Conservation (phyloP, 2,329 filamentous ascomycete species). For the Phialophora expanda region DNA sequence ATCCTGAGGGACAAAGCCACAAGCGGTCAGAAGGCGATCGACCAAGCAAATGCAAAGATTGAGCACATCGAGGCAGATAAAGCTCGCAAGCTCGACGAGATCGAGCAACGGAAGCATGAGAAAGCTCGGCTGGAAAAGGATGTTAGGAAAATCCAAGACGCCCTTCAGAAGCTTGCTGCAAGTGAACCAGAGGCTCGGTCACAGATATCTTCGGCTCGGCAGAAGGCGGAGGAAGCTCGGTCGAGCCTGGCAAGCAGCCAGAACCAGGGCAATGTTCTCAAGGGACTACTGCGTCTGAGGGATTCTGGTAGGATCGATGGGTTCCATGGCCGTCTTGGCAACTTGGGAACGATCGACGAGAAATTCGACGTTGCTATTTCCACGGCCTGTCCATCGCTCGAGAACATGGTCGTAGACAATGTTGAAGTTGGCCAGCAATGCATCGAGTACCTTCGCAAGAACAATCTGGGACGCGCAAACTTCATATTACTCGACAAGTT, state of each 20-base stretch:
- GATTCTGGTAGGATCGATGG: slow-evolving; percentile 97
- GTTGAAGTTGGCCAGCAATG: slow-evolving; percentile 97
- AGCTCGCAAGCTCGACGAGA: slow-evolving; percentile 71
- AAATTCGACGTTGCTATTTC: slow-evolving; percentile 98
- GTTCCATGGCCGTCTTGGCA: slow-evolving; percentile 93
- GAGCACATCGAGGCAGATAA: slow-evolving; percentile 73
- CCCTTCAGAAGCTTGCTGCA: slow-evolving; percentile 72
- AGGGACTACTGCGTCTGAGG: slow-evolving; percentile 89
- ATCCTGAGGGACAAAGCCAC: slow-evolving; percentile 90
- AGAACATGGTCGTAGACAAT: slow-evolving; percentile 96
- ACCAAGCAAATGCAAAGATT: slow-evolving; percentile 83
- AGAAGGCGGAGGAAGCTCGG: slow-evolving; percentile 94
- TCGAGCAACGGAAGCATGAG: slow-evolving; percentile 75
- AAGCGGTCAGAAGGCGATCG: slow-evolving; percentile 79
- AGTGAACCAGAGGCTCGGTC: slow-evolving; percentile 82
- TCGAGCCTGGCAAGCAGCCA: slow-evolving; percentile 88
- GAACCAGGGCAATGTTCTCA: slow-evolving; percentile 89
- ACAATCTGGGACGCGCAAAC: slow-evolving; percentile 93
- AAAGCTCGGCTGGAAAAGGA: slow-evolving; percentile 76
- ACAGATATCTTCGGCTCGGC: slow-evolving; percentile 84
- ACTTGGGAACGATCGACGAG: slow-evolving; percentile 89
- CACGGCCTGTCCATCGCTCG: slow-evolving; percentile 85
- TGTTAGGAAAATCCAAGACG: slow-evolving; percentile 70
- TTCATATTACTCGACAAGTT: slow-evolving; percentile 95
- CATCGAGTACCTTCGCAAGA: slow-evolving; percentile 96